Conservation (phyloP, 1,139 yeast species). For the Debaryomyces subglobosus region DNA sequence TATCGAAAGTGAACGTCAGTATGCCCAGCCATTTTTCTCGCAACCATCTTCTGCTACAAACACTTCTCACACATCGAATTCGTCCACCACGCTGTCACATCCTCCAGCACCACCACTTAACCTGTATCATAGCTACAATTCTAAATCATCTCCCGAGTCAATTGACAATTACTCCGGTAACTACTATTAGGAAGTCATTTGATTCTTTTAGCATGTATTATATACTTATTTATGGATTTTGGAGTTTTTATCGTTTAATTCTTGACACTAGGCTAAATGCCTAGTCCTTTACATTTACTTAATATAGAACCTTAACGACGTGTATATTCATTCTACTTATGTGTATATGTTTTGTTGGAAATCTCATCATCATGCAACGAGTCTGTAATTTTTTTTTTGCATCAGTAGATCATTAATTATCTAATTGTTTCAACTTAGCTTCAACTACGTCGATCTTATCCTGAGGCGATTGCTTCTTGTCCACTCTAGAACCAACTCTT, state of each 20-base stretch:
- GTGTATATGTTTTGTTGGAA: neutral
- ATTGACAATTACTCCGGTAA: slow-evolving; percentile 3
- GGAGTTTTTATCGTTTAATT: neutral
- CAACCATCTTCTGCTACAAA: neutral
- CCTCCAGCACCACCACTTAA: neutral
- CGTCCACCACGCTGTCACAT: neutral
- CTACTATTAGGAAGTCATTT: neutral
- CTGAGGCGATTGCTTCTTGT: slow-evolving; percentile 64
- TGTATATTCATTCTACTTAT: neutral
- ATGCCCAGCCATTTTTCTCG: slow-evolving; percentile 5
- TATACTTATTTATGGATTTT: slow-evolving; percentile 5
- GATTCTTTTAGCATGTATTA: slow-evolving; percentile 2
- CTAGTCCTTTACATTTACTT: neutral
- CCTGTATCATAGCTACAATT: slow-evolving; percentile 5
- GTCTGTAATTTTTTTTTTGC: neutral
- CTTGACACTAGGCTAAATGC: neutral
- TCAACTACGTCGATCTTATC: slow-evolving; percentile 68
- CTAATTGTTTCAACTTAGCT: slow-evolving; percentile 41
- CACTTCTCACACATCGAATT: neutral
- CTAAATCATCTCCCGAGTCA: slow-evolving; percentile 5
- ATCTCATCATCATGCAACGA: neutral
- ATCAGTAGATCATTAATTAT: neutral
- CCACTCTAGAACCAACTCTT: slow-evolving; percentile 80
- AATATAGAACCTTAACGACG: neutral
- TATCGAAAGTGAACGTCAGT: slow-evolving; percentile 1